phyloP scores from a whole-genome alignment of 306 rosid genomes.

The Pachyrhizus erosus region DNA sequence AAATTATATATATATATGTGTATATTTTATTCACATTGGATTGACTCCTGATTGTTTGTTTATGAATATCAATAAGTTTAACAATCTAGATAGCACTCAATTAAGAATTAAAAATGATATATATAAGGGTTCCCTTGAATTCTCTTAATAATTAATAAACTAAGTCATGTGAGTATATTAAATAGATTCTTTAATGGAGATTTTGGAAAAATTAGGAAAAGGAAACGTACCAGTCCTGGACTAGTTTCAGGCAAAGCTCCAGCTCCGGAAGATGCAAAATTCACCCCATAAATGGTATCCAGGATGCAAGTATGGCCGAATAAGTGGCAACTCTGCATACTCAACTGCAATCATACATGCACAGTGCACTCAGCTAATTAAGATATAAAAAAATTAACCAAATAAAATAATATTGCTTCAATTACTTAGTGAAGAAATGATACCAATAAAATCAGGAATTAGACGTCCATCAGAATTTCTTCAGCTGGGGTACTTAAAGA shows the following conservation, averaged over 20 bases:
- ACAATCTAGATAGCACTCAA: too few relatives aligned
- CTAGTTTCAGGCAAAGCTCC: constrained; percentile 61
- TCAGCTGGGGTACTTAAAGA: constrained; percentile 53
- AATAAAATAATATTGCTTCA: neutral
- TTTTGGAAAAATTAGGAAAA: neutral
- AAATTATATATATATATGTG: too few relatives aligned
- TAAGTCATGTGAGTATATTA: too few relatives aligned
- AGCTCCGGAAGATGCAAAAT: constrained; percentile 70
- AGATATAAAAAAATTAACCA: neutral
- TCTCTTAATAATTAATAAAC: too few relatives aligned
- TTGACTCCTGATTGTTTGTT: too few relatives aligned
- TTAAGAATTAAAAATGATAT: too few relatives aligned
- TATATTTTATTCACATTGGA: too few relatives aligned
- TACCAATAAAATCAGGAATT: constrained; percentile 57
- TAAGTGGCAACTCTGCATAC: constrained; percentile 51
- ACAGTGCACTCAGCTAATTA: too few relatives aligned
- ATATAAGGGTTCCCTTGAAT: too few relatives aligned
- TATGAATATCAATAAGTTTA: too few relatives aligned
- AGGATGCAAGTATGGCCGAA: constrained; percentile 54
- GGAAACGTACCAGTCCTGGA: constrained; percentile 42
- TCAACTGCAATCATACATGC: constrained; percentile 48
- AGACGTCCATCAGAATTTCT: constrained; percentile 56
- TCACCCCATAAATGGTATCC: constrained; percentile 48
- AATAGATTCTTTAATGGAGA: too few relatives aligned
- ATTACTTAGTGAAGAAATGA: neutral